phyloP scores from a whole-genome alignment of 1,284 basidiomycete species.

The Fomitopsis schrenkii region DNA sequence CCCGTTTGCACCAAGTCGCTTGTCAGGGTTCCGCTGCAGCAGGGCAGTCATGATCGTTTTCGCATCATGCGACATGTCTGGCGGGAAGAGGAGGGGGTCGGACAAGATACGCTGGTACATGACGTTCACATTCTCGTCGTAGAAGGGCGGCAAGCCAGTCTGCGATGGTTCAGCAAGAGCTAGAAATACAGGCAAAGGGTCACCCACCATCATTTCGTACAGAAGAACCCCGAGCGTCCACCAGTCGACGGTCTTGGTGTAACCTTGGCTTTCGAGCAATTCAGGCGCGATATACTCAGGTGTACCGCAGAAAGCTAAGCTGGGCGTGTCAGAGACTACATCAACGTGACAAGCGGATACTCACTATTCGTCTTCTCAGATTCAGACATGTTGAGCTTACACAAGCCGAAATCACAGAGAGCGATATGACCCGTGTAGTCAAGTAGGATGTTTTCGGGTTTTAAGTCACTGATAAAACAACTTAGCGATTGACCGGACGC shows the following conservation, averaged over 20 bases:
- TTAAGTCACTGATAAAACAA: conserved; percentile 67
- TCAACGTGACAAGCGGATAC: conserved; percentile 1
- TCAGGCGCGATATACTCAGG: conserved; percentile 98
- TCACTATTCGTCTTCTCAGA: conserved; percentile 96
- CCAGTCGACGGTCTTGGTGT: conserved; percentile 99
- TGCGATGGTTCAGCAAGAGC: conserved; percentile 25
- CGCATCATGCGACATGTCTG: conserved; percentile 88
- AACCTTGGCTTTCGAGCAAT: conserved; percentile 92
- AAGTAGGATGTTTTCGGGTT: conserved; percentile 95
- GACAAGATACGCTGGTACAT: conserved; percentile 98
- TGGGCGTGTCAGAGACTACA: conserved; percentile 4
- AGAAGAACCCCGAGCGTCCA: conserved; percentile 98
- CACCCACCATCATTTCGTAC: conserved; percentile 93
- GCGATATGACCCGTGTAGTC: conserved; percentile 99
- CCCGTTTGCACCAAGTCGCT: conserved; percentile 86
- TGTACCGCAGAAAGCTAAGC: conserved; percentile 94
- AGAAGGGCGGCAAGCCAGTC: conserved; percentile 97
- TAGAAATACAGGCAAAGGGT: background rate
- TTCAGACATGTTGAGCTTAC: conserved; percentile 99
- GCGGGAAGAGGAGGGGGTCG: conserved; percentile 92
- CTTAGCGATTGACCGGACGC: background rate
- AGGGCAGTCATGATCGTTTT: conserved; percentile 85
- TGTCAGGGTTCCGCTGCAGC: conserved; percentile 84
- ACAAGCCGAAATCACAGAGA: conserved; percentile 97
- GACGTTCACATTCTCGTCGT: conserved; percentile 96